Base-by-base conservation (phyloP, 2,329 filamentous ascomycete genomes). In the Pezizomycotina sp. region DNA sequence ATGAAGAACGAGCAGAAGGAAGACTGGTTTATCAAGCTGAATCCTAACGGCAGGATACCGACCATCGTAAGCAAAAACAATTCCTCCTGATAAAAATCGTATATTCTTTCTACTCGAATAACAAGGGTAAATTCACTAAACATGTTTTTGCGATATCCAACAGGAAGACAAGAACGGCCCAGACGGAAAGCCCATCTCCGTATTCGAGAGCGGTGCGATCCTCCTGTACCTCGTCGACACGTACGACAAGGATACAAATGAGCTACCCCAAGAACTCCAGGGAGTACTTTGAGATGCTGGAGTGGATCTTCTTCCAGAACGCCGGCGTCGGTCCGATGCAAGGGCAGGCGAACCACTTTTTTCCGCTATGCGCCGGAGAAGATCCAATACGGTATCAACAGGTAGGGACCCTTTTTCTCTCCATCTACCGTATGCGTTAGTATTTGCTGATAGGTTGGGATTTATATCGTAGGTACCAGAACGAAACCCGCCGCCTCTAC, bases 31-130 rank as follows among this genome's bases (percentile, higher is more conserved):
- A 68, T 91, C 18, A 73, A 74, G 34, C 91, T 92, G 60, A 92
- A 92, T 59, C 83, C 83, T 46, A 92, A 92, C 56, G 83, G 83
- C 47, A 77, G 83, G 48, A 92, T 92, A 50, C 84, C 83, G 3
- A 83, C 83, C 38, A 52, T 92, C 32, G 89, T 79, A 5, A 83
- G 92, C 56, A 72, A 77, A 58, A 78, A 36, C 25, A 31, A 31
- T 1, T 31, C 40, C 7, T 22, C 65, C 5, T 76, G 79, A n/a
- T n/a, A n/a, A n/a, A n/a, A n/a, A n/a, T n/a, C n/a, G n/a, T n/a
- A n/a, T n/a, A n/a, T n/a, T n/a, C n/a, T n/a, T n/a, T n/a, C n/a
- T n/a, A n/a, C n/a, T n/a, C n/a, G n/a, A n/a, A n/a, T n/a, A n/a
- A n/a, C n/a, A n/a, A n/a, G n/a, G n/a, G n/a, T n/a, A n/a, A n/a